Evolutionary conservation across 1,284 basidiomycete species (phyloP).

Genomic region (Pyrrhoderma noxium): DNA sequence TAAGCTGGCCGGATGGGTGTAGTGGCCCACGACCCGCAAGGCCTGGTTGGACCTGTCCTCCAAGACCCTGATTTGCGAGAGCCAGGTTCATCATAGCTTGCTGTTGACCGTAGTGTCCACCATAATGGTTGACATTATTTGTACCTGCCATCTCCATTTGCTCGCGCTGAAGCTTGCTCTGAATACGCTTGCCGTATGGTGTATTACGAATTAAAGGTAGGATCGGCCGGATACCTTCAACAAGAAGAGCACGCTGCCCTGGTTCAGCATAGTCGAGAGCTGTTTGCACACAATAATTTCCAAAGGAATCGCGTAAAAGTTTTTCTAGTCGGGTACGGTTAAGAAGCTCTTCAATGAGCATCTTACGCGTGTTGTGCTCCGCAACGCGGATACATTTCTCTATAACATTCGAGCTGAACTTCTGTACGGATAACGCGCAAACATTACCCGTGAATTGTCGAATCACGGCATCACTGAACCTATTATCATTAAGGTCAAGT

Average conservation of each 20-base stretch:
- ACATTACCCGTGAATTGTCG: constrained; percentile 98
- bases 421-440: constrained; percentile 95
- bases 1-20: constrained; percentile 46
- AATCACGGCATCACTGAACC: constrained; percentile 96
- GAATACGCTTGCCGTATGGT: constrained; percentile 95
- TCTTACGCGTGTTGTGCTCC: constrained; percentile 88
- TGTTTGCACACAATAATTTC: constrained; percentile 93
- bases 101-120: constrained; percentile 40
- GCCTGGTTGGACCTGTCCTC: constrained; percentile 29
- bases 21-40: constrained; percentile 42
- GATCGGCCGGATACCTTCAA: constrained; percentile 95
- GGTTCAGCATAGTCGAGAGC: constrained; percentile 94
- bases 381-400: constrained; percentile 98
- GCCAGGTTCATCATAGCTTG: constrained; percentile 54
- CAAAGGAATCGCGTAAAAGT: constrained; percentile 89
- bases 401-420: constrained; percentile 95
- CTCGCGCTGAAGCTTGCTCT: constrained; percentile 93
- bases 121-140: constrained; percentile 36
- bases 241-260: constrained; percentile 74
- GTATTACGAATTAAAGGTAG: constrained; percentile 94
- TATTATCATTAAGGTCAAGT: constrained; percentile 94
- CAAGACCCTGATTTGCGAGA: constrained; percentile 48
- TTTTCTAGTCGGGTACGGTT: constrained; percentile 95
- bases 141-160: constrained; percentile 52
- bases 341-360: constrained; percentile 92